Evolutionary conservation across 116 monocot species (phyloP).

Genomic region (Cymodocea nodosa): DNA sequence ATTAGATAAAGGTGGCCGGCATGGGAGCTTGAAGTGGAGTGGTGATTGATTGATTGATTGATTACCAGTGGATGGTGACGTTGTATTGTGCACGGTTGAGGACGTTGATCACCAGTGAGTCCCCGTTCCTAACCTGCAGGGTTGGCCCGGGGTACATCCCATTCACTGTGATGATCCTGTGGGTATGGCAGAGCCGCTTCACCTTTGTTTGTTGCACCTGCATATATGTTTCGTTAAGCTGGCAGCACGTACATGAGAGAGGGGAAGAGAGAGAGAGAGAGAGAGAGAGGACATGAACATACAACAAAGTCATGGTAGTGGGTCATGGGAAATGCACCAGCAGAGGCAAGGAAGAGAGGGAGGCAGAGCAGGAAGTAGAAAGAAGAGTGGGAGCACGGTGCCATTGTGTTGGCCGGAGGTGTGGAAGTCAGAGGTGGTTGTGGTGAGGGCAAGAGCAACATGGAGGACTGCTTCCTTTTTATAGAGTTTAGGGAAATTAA

Average conservation of each 20-base stretch:
- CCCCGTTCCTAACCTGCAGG: constrained; percentile 50
- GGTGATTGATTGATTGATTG: too few species aligned
- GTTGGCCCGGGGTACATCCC: constrained; percentile 68
- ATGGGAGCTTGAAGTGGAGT: background rate
- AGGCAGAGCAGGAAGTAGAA: constrained; percentile 5
- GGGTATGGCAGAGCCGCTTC: constrained; percentile 81
- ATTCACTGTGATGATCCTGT: constrained; percentile 53
- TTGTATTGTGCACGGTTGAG: constrained; percentile 33
- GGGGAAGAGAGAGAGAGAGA: background rate
- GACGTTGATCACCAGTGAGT: constrained; percentile 47
- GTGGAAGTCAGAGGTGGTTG: background rate
- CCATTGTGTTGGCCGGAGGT: background rate
- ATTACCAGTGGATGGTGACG: constrained; percentile 19
- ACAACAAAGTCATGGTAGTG: constrained; percentile 53
- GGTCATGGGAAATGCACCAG: constrained; percentile 9
- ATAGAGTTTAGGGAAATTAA: background rate
- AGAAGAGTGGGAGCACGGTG: background rate
- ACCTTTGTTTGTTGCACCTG: constrained; percentile 51
- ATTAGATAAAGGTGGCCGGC: too few species aligned
- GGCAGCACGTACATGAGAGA: too few species aligned
- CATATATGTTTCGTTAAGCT: background rate
- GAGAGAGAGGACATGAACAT: constrained; percentile 1
- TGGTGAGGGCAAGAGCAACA: background rate
- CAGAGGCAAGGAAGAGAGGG: background rate
- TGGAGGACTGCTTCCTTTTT: background rate